Conservation (phyloP, 345 rosid species). For the Brassica carinata region DNA sequence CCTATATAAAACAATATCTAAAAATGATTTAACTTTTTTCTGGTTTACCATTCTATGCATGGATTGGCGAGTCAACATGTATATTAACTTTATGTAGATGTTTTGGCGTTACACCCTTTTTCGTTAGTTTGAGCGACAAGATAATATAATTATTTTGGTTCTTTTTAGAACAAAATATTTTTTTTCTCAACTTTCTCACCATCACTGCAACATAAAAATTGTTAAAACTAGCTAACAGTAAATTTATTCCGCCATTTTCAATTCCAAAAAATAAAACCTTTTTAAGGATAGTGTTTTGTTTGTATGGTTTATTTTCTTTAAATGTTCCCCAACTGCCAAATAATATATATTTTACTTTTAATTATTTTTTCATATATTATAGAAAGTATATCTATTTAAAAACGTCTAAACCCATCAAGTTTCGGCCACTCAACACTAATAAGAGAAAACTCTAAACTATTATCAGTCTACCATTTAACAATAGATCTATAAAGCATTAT, state of each 20-base stretch:
- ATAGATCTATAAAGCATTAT: not conserved
- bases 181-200: not conserved
- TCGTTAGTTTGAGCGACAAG: not conserved
- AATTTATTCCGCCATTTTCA: not conserved
- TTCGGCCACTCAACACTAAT: not conserved
- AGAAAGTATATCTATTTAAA: not conserved
- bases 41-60: slow-evolving; percentile 17
- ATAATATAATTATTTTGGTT: not conserved
- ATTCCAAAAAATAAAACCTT: not conserved
- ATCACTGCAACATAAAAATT: not conserved
- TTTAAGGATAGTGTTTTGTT: not conserved
- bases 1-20: slow-evolving; percentile 34
- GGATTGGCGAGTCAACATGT: not conserved
- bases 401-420: not conserved
- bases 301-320: not conserved
- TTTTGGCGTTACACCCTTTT: not conserved
- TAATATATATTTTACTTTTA: not conserved
- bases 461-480: not conserved
- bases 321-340: not conserved
- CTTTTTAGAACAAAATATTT: not conserved
- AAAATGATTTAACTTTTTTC: not conserved
- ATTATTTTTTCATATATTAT: not conserved
- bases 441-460: not conserved
- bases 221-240: not conserved
- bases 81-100: not conserved